These are phyloP conservation scores for Pugionium dolabratum DNA, from an alignment of 345 rosid genomes.

Conservation along the genomic window DNA sequence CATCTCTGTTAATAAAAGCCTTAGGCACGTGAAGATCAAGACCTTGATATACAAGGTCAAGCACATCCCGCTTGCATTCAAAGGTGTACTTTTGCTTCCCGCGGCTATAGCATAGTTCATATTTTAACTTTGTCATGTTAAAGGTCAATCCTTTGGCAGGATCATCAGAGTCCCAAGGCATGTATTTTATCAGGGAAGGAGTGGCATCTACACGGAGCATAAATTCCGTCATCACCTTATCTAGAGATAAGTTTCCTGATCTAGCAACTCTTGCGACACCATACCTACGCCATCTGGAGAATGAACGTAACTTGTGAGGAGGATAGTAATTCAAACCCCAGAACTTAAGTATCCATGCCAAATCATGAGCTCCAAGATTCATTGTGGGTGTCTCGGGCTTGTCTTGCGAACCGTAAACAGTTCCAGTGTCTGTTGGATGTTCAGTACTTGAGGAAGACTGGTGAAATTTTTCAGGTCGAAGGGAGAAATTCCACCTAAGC, in stretches of 20 bases:
- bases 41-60: slow-evolving; percentile 96
- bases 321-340: slow-evolving; percentile 86
- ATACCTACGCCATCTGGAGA: slow-evolving; percentile 95
- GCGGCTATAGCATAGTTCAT: slow-evolving; percentile 77
- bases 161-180: slow-evolving; percentile 84
- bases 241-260: slow-evolving; percentile 92
- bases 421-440: slow-evolving; percentile 32
- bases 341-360: slow-evolving; percentile 86
- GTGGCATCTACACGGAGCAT: slow-evolving; percentile 86
- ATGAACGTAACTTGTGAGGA: slow-evolving; percentile 87
- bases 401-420: slow-evolving; percentile 21
- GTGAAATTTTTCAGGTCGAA: slow-evolving; percentile 62
- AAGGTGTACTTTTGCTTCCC: slow-evolving; percentile 91
- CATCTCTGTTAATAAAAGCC: slow-evolving; percentile 64
- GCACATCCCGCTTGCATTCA: slow-evolving; percentile 84
- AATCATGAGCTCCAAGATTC: slow-evolving; percentile 92
- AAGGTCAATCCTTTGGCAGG: slow-evolving; percentile 90
- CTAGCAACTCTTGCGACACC: slow-evolving; percentile 78
- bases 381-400: slow-evolving; percentile 65
- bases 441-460: slow-evolving; percentile 48
- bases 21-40: slow-evolving; percentile 87
- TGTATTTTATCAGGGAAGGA: slow-evolving; percentile 67
- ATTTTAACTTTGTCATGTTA: slow-evolving; percentile 79
- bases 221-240: slow-evolving; percentile 95
- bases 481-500: slow-evolving; percentile 86